phyloP scores from a whole-genome alignment of 768 basidiomycete genomes.

The Austroboletus eburneus region DNA sequence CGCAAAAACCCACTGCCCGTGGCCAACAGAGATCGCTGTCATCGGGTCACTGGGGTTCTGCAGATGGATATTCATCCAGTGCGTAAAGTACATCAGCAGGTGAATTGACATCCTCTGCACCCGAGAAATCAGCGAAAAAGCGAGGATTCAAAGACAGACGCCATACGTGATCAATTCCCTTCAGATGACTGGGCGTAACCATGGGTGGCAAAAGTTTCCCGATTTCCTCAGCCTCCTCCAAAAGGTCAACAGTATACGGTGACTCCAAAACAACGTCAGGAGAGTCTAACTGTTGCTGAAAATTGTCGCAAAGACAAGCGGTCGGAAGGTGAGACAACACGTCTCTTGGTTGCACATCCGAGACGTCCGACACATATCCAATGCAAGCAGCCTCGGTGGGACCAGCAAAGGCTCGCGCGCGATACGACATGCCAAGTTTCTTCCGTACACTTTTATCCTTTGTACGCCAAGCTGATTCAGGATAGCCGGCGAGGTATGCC shows the following conservation, averaged over 20 bases:
- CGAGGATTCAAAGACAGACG: background rate
- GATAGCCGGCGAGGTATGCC: slow-evolving; percentile 66
- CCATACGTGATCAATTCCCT: slow-evolving; percentile 63
- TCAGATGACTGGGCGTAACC: slow-evolving; percentile 54
- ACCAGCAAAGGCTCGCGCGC: slow-evolving; percentile 38
- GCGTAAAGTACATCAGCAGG: slow-evolving; percentile 77
- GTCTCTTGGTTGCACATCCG: slow-evolving; percentile 1
- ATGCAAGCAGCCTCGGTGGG: background rate
- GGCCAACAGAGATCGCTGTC: slow-evolving; percentile 47
- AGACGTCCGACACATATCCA: background rate
- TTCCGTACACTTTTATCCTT: slow-evolving; percentile 14
- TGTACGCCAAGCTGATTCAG: slow-evolving; percentile 65
- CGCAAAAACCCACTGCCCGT: slow-evolving; percentile 76
- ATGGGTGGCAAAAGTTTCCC: slow-evolving; percentile 40
- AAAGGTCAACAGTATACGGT: background rate
- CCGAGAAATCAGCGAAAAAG: slow-evolving; percentile 8
- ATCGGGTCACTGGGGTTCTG: slow-evolving; percentile 37
- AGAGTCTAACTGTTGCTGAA: background rate
- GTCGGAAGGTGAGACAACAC: background rate
- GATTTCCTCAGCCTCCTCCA: background rate
- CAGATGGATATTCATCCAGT: slow-evolving; percentile 70
- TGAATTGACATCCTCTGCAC: slow-evolving; percentile 64
- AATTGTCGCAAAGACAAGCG: background rate
- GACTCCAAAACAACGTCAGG: background rate
- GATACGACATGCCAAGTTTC: slow-evolving; percentile 9